Percentiles rank a stretch among this genome's conserved stretches.
Conservation (phyloP, 140 eudicot genomes). For the Ambrosia hybrid region DNA sequence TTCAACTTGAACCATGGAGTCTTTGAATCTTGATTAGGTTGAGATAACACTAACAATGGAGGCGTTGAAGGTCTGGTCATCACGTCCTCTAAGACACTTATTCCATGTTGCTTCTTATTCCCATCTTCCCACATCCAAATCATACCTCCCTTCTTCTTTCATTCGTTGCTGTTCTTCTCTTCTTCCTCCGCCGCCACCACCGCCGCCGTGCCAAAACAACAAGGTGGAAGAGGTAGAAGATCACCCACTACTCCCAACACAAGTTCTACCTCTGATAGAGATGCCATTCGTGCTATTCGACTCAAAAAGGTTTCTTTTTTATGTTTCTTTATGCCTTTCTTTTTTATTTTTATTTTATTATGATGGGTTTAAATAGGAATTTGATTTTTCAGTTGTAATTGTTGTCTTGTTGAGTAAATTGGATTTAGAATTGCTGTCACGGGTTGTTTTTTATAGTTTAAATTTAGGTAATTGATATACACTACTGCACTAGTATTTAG, state of each 20-base stretch:
- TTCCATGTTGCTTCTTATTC: constrained; percentile 38
- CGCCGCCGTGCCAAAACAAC: constrained; percentile 27
- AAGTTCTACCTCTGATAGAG: constrained; percentile 63
- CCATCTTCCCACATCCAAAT: constrained; percentile 22
- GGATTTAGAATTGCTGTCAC: background rate
- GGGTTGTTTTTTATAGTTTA: too few species aligned
- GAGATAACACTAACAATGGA: constrained; percentile 41
- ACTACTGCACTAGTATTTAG: too few species aligned
- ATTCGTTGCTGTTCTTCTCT: constrained; percentile 52
- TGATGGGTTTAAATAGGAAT: background rate
- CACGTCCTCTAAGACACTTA: constrained; percentile 49
- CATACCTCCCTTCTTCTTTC: constrained; percentile 23
- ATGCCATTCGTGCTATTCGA: constrained; percentile 73
- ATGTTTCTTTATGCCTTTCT: too few species aligned
- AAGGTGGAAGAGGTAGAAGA: constrained; percentile 32
- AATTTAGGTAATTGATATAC: background rate
- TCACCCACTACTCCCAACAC: constrained; percentile 35
- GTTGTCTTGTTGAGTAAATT: background rate
- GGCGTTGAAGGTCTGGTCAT: constrained; percentile 56
- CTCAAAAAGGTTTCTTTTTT: constrained; percentile 53
- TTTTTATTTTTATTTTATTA: background rate
- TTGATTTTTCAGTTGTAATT: background rate
- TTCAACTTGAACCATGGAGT: constrained; percentile 4
- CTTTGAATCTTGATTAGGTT: background rate
- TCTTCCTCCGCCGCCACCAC: background rate